Conservation (phyloP, 1,284 basidiomycete genomes). For the Wallemia hederae region DNA sequence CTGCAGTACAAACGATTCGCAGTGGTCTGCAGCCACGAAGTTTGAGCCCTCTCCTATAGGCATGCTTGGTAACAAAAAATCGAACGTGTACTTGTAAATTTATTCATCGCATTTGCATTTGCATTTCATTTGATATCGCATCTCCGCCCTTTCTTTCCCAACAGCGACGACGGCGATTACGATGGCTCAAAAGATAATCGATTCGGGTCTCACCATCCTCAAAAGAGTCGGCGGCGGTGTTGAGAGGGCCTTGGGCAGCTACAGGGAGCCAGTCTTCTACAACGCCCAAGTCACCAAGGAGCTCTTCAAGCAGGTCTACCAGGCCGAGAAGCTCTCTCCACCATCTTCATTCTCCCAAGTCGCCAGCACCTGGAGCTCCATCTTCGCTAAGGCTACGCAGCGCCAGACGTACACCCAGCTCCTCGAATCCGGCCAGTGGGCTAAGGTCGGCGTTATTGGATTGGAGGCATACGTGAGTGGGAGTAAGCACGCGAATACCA, state of each 20-base stretch:
- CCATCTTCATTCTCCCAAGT: conserved; percentile 37
- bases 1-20: not conserved
- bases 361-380: conserved; percentile 36
- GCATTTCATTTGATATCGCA: not conserved
- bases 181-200: not conserved
- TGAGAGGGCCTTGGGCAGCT: conserved; percentile 12
- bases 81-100: not conserved
- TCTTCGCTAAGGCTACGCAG: conserved; percentile 38
- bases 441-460: conserved; percentile 50
- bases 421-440: conserved; percentile 42
- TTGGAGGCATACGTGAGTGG: conserved; percentile 41
- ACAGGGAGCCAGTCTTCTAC: conserved; percentile 52
- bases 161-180: conserved; percentile 1
- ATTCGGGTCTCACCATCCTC: not conserved
- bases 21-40: not conserved
- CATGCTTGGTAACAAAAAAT: not conserved
- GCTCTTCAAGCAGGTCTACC: conserved; percentile 65
- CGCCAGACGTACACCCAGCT: conserved; percentile 39
- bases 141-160: not conserved
- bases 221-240: not conserved
- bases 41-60: not conserved
- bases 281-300: conserved; percentile 59
- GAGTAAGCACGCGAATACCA: conserved; percentile 9
- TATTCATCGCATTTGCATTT: too few relatives aligned
- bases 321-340: conserved; percentile 57